Evolutionary conservation across 768 basidiomycete species (phyloP).

Genomic region (Fomitopsis serialis): DNA sequence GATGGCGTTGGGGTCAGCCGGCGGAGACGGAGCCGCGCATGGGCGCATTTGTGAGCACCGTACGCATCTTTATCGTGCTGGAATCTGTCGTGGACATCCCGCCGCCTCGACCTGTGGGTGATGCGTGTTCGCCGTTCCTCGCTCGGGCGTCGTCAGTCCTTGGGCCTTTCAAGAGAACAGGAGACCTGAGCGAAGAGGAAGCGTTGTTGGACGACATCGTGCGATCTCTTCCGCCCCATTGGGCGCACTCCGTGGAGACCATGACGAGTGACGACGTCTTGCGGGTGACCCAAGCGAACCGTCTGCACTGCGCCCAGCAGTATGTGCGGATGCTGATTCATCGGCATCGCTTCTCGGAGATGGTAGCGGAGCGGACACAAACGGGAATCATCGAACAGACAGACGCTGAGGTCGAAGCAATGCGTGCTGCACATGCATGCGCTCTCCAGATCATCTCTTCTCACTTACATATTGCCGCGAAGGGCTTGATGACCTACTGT

Average conservation of each 20-base stretch:
- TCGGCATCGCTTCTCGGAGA: constrained; percentile 78
- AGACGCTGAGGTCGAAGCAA: constrained; percentile 73
- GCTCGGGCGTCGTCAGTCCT: constrained; percentile 65
- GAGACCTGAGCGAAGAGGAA: constrained; percentile 77
- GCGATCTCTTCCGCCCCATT: constrained; percentile 63
- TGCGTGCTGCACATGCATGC: constrained; percentile 68
- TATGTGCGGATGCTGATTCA: constrained; percentile 85
- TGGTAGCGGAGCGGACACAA: constrained; percentile 63
- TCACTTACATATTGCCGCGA: constrained; percentile 80
- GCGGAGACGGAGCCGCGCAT: constrained; percentile 70
- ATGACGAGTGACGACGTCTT: constrained; percentile 82
- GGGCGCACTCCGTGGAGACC: constrained; percentile 78
- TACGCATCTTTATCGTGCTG: constrained; percentile 82
- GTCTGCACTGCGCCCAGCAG: constrained; percentile 84
- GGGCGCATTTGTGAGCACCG: constrained; percentile 70
- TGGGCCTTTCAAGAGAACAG: constrained; percentile 52
- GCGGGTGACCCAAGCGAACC: constrained; percentile 82
- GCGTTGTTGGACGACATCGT: constrained; percentile 76
- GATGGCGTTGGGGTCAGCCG: constrained; percentile 66
- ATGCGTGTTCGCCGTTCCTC: constrained; percentile 67
- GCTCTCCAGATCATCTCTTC: constrained; percentile 80
- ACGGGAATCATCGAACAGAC: constrained; percentile 45
- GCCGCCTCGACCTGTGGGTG: constrained; percentile 56
- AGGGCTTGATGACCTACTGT: constrained; percentile 95
- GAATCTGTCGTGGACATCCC: constrained; percentile 85